Percentiles rank a stretch among this genome's conserved stretches.
Evolutionary conservation across 2,329 filamentous ascomycete species (phyloP).

Genomic region (Aspergillus awamori): DNA sequence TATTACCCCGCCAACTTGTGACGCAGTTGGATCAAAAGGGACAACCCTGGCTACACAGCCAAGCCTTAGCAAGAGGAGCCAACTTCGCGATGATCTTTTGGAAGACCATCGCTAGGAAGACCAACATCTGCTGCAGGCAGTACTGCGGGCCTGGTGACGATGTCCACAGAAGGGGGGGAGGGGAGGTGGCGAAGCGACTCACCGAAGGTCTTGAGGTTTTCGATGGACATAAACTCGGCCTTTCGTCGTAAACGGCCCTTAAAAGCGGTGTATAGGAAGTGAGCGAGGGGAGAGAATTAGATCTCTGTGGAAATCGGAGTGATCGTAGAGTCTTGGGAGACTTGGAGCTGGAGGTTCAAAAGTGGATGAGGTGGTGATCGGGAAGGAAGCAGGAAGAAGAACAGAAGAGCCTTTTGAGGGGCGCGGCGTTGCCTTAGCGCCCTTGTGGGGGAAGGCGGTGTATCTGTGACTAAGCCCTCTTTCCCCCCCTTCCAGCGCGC

Average conservation of each 20-base stretch:
- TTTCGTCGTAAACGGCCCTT: constrained; percentile 58
- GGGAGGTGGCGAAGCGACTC: constrained; percentile 49
- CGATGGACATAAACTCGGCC: constrained; percentile 96
- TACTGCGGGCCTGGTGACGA: neutral
- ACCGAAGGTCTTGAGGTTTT: constrained; percentile 98
- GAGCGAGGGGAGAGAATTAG: constrained; percentile 34
- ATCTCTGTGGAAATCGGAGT: constrained; percentile 33
- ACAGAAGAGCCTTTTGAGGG: constrained; percentile 42
- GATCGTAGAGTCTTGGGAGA: constrained; percentile 23
- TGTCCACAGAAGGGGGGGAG: constrained; percentile 25
- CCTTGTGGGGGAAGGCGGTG: constrained; percentile 39
- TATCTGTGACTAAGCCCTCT: constrained; percentile 20
- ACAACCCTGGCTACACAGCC: neutral
- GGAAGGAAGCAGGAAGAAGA: constrained; percentile 32
- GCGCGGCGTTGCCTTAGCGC: constrained; percentile 25
- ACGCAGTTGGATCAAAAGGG: constrained; percentile 14
- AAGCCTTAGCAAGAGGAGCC: neutral
- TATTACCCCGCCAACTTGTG: constrained; percentile 41
- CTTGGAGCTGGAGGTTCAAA: constrained; percentile 15
- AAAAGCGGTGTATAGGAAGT: constrained; percentile 41
- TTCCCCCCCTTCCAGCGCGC: neutral
- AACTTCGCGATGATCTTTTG: neutral
- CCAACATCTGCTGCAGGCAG: neutral
- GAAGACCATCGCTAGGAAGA: neutral
- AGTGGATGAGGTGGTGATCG: constrained; percentile 27